Percentiles rank a stretch among this genome's conserved stretches.
Conservation (phyloP, 768 basidiomycete species). For the Punctularia strigosozonata region DNA sequence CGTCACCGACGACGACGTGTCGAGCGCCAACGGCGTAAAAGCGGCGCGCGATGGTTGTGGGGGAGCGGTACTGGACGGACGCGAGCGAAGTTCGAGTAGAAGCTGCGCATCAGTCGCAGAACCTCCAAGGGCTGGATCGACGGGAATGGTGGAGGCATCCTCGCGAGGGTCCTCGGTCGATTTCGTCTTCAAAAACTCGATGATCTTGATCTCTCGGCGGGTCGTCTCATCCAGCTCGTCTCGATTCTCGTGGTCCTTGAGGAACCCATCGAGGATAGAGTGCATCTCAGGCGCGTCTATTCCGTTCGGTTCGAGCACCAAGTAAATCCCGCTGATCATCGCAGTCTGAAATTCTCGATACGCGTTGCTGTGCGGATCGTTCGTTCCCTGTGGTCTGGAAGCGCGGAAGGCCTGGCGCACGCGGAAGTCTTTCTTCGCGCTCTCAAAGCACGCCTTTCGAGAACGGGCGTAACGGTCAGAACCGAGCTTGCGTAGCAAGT, state of each 20-base stretch:
- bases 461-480: conserved; percentile 78
- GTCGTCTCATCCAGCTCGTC: conserved; percentile 77
- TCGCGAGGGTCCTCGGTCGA: conserved; percentile 34
- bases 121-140: conserved; percentile 6
- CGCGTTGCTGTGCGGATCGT: conserved; percentile 64
- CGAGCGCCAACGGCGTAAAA: neutral
- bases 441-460: conserved; percentile 80
- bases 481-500: conserved; percentile 67
- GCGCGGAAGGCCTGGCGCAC: conserved; percentile 62
- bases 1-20: neutral
- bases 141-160: too few species aligned
- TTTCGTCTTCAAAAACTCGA: conserved; percentile 68
- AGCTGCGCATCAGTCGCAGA: conserved; percentile 33
- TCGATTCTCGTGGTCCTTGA: conserved; percentile 47
- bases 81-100: conserved; percentile 30
- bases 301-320: conserved; percentile 69
- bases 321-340: conserved; percentile 83
- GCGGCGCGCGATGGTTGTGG: neutral
- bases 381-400: conserved; percentile 47
- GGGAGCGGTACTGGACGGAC: neutral
- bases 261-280: conserved; percentile 65
- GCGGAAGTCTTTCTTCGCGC: conserved; percentile 77
- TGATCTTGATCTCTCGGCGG: conserved; percentile 70
- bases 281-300: conserved; percentile 63
- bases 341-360: conserved; percentile 84